Base-by-base conservation (phyloP, 805 yeast genomes). In the Pichia occidentalis region DNA sequence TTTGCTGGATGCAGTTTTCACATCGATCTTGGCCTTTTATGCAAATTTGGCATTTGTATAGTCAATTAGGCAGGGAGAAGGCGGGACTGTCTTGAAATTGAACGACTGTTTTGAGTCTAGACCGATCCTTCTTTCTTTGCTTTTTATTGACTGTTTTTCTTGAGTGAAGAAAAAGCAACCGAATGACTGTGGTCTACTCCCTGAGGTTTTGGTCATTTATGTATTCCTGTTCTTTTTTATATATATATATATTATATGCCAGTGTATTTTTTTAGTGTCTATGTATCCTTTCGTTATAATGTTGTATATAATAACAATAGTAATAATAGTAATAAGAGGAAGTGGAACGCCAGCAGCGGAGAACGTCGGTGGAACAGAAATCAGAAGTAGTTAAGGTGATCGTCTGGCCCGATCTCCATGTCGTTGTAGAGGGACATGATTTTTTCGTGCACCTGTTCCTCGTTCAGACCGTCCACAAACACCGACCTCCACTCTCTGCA, bases 381-480 rank as follows among this genome's bases (percentile, higher is more conserved):
- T n/a, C n/a, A n/a, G n/a, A n/a, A n/a, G n/a, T n/a, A n/a, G n/a
- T n/a, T n/a, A n/a, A n/a, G n/a, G n/a, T n/a, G n/a, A n/a, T n/a
- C n/a, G n/a, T n/a, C n/a, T n/a, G n/a, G n/a, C n/a, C n/a, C n/a
- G n/a, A n/a, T n/a, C n/a, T n/a, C n/a, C n/a, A n/a, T n/a, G n/a
- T n/a, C n/a, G n/a, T n/a, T n/a, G n/a, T n/a, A n/a, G n/a, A n/a
- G n/a, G n/a, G n/a, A n/a, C n/a, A n/a, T n/a, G 1, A 85, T 54
- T 16, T 60, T 59, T 4, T 43, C 40, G 7, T 61, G 52, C 3
- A 85, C 94, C 48, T 75, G 64, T 3, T 74, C 79, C 4, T 80
- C 75, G 11, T 62, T 45, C 43, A 72, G 67, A 1, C 67, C 70
- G 42, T 79, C 80, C 6, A 88, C 95, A 42, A 71, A 68, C 1